Conservation (phyloP, 257 asterid genomes). For the Thymus quinquecostatus region DNA sequence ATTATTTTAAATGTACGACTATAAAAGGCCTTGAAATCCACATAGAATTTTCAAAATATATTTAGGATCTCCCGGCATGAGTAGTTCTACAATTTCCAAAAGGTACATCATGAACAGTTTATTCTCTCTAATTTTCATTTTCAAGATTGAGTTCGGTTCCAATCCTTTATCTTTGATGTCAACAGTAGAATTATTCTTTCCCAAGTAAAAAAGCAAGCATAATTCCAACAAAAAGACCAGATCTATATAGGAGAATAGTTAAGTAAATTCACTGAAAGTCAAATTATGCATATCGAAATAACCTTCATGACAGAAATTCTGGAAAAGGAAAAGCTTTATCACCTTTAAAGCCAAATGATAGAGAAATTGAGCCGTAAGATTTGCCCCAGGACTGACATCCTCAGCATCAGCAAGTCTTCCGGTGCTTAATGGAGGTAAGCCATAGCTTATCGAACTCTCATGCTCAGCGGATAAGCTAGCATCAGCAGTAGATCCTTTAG, state of each 20-base stretch:
- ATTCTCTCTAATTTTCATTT: slow-evolving; percentile 9
- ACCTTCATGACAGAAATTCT: slow-evolving; percentile 23
- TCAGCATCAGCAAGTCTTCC: slow-evolving; percentile 70
- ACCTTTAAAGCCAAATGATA: slow-evolving; percentile 92
- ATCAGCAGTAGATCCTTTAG: slow-evolving; percentile 95
- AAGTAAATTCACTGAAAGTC: slow-evolving; percentile 21
- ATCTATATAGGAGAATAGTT: slow-evolving; percentile 14
- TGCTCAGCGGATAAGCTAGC: slow-evolving; percentile 72
- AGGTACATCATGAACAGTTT: slow-evolving; percentile 13
- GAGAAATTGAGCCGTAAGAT: slow-evolving; percentile 90
- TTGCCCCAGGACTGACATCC: slow-evolving; percentile 83
- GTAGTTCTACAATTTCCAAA: background rate
- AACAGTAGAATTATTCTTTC: slow-evolving; percentile 17
- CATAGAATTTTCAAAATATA: slow-evolving; percentile 1
- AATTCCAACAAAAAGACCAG: slow-evolving; percentile 3
- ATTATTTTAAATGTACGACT: slow-evolving; percentile 10
- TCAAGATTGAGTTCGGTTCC: slow-evolving; percentile 5
- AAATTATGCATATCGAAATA: slow-evolving; percentile 19
- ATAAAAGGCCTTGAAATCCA: slow-evolving; percentile 21
- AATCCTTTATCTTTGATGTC: slow-evolving; percentile 12
- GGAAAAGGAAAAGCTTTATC: slow-evolving; percentile 28
- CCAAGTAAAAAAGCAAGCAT: slow-evolving; percentile 15
- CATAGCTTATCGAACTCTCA: slow-evolving; percentile 85
- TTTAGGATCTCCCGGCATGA: slow-evolving; percentile 3
- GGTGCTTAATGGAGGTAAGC: slow-evolving; percentile 84